Base-by-base conservation (phyloP, 2,329 filamentous ascomycete genomes). In the Trichoderma koningiopsis region DNA sequence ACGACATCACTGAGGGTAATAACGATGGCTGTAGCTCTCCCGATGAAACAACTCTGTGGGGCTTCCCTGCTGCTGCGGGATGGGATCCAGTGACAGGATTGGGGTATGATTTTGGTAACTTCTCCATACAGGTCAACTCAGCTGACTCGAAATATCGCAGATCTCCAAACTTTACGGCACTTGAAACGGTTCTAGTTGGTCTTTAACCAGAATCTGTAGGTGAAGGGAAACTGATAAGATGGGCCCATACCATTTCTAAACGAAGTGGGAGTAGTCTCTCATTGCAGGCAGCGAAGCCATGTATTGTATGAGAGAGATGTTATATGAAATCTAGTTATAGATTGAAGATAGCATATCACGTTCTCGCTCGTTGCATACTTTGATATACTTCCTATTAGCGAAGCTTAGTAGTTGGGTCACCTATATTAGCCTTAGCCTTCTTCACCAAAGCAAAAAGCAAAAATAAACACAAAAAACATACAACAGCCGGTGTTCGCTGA, bases 1-100 rank as follows among this genome's bases (percentile, higher is more conserved):
- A 63, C 29, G 67, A 69, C 19, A 52, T 69, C n/a, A 69, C 35
- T 1, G 27, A 1, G 4, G 67, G 67, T 19, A 33, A 33, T n/a
- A 79, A 76, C 59, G n/a, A 24, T 3, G 47, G n/a, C n/a, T 49
- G 47, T 49, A 49, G 47, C 47, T 49, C 61, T 22, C 22, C 61
- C 4, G 61, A 55, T 31, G n/a, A 55, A 55, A 40, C 49, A 29
- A 56, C 49, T 4, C 49, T 40, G 5, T 56, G 61, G 61, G 61
- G 49, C 35, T 64, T 56, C 61, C 61, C 47, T 5, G 60, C 60
- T 5, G 61, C 61, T n/a, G n/a, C 47, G 3, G 61, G 61, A n/a
- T 64, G 61, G 61, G 61, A 64, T 64, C 61, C 61, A 3, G 61
- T 64, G 8, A 55, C 61, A 11, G 61, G 61, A 19, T 49, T 64